phyloP scores from a whole-genome alignment of 164 flowering plant species.

The Cinnamomum chago region DNA sequence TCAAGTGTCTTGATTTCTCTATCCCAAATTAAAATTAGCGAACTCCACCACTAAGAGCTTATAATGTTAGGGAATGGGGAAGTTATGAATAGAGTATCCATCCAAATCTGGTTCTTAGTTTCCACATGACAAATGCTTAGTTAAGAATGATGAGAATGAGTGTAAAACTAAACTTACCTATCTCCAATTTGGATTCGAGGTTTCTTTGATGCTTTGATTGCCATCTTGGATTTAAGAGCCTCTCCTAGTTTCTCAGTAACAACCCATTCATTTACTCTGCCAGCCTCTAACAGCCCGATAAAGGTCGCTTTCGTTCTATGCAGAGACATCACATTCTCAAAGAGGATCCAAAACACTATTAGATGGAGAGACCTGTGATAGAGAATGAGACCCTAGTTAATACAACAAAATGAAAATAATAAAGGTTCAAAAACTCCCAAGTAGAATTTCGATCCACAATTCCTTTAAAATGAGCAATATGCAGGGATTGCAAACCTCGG shows the following conservation, averaged over 20 bases:
- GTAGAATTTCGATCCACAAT: neutral
- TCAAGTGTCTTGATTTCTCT: neutral
- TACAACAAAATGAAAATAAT: neutral
- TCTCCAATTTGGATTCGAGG: constrained; percentile 43
- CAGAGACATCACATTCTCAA: constrained; percentile 97
- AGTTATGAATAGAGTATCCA: neutral
- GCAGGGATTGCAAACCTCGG: constrained; percentile 52
- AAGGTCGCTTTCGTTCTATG: constrained; percentile 95
- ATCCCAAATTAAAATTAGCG: neutral
- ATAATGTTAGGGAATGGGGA: neutral
- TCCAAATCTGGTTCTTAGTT: neutral
- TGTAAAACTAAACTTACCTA: constrained; percentile 35
- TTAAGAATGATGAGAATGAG: neutral
- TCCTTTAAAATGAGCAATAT: neutral
- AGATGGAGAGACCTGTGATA: constrained; percentile 79
- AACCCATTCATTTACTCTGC: constrained; percentile 95
- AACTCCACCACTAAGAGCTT: neutral
- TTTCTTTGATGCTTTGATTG: constrained; percentile 36
- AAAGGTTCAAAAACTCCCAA: neutral
- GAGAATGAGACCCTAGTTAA: neutral
- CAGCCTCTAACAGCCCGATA: constrained; percentile 81
- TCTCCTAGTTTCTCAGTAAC: constrained; percentile 96
- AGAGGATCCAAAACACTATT: constrained; percentile 89
- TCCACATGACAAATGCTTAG: neutral
- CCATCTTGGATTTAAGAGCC: constrained; percentile 43